Evolutionary conservation across 495 filamentous ascomycete genomes (phyloP).

Genomic region (Trichoderma asperelloides): DNA sequence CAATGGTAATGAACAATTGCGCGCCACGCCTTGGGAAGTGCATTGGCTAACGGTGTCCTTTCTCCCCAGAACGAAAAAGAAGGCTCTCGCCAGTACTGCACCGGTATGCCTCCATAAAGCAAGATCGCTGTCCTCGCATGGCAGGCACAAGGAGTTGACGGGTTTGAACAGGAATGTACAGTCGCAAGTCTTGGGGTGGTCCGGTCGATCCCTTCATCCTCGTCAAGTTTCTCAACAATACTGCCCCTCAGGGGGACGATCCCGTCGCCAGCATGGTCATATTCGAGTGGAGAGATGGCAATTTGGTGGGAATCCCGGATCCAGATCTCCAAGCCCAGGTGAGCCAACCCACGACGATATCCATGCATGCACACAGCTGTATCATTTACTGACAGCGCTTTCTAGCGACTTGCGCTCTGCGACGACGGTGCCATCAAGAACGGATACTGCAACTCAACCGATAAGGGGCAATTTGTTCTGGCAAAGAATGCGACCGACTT

Average conservation of each 20-base stretch:
- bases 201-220: slow-evolving; percentile 80
- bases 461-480: slow-evolving; percentile 82
- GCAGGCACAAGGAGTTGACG: not conserved
- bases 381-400: not conserved
- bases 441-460: slow-evolving; percentile 58
- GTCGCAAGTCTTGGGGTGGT: slow-evolving; percentile 80
- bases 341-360: slow-evolving; percentile 3
- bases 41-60: slow-evolving; percentile 8
- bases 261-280: slow-evolving; percentile 77
- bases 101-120: slow-evolving; percentile 27
- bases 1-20: slow-evolving; percentile 24
- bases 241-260: slow-evolving; percentile 49
- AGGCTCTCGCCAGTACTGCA: slow-evolving; percentile 75
- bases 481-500: slow-evolving; percentile 58
- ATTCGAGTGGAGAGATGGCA: slow-evolving; percentile 86
- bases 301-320: slow-evolving; percentile 57
- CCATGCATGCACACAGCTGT: not conserved
- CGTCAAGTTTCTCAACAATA: slow-evolving; percentile 63
- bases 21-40: not conserved
- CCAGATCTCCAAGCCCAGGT: slow-evolving; percentile 22
- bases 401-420: slow-evolving; percentile 9
- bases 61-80: slow-evolving; percentile 58
- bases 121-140: slow-evolving; percentile 11
- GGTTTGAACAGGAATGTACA: slow-evolving; percentile 74
- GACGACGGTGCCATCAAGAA: slow-evolving; percentile 34